Percentiles rank a stretch among this genome's conserved stretches.
Conservation (phyloP, 768 basidiomycete genomes). For the Sistotremastrum suecicum region DNA sequence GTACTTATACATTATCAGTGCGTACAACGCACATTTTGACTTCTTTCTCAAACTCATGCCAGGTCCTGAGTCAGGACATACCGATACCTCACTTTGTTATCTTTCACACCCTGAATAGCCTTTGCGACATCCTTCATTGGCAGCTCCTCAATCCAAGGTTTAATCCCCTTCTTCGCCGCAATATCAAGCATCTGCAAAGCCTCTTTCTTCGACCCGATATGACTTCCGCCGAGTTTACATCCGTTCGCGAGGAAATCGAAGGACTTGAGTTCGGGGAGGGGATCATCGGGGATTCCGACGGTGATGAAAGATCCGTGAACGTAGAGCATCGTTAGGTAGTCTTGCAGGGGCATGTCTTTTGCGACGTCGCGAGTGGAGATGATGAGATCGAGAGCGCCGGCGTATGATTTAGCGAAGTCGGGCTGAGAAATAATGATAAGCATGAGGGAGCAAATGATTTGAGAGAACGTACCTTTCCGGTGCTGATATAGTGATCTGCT, state of each 20-base stretch:
- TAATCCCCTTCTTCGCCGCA: conserved; percentile 37
- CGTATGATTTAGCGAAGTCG: conserved; percentile 22
- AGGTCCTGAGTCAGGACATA: conserved; percentile 25
- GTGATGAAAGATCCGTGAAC: conserved; percentile 42
- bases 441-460: conserved; percentile 17
- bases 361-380: conserved; percentile 19
- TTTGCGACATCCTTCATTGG: conserved; percentile 34
- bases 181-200: conserved; percentile 45
- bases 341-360: conserved; percentile 5
- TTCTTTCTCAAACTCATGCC: not conserved
- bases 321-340: conserved; percentile 27
- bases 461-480: conserved; percentile 18
- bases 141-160: conserved; percentile 31
- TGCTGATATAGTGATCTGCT: conserved; percentile 37
- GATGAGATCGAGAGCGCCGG: conserved; percentile 36
- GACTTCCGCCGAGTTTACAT: conserved; percentile 13
- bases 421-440: conserved; percentile 26
- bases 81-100: conserved; percentile 38
- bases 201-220: conserved; percentile 46
- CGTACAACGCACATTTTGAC: too few relatives aligned
- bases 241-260: conserved; percentile 20
- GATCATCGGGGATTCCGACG: conserved; percentile 41
- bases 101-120: conserved; percentile 33
- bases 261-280: conserved; percentile 25
- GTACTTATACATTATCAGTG: too few relatives aligned